These are phyloP conservation scores for Penicillium capsulatum DNA, from an alignment of 2,329 filamentous ascomycete species.

Conservation along the genomic window DNA sequence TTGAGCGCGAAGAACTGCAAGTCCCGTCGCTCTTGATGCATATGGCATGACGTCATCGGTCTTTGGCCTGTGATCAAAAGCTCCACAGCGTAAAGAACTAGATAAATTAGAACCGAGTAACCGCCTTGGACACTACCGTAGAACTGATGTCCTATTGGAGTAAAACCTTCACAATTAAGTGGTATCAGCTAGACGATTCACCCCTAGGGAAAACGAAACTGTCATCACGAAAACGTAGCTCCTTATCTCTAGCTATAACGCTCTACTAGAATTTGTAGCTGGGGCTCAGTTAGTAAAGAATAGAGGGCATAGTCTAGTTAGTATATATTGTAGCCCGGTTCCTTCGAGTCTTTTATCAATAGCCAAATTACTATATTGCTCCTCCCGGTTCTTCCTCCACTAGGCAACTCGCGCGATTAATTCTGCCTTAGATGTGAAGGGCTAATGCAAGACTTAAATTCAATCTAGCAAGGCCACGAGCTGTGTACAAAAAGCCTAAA, in stretches of 20 bases:
- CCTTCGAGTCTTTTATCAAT: not conserved
- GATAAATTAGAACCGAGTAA: too few relatives aligned
- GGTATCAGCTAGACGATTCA: not conserved
- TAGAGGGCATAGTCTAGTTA: not conserved
- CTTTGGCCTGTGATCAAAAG: too few relatives aligned
- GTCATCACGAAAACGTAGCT: not conserved
- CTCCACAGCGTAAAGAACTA: too few relatives aligned
- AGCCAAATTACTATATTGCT: not conserved
- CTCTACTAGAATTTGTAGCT: not conserved
- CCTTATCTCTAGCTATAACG: not conserved
- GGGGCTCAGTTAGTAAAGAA: not conserved
- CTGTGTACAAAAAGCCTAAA: too few relatives aligned
- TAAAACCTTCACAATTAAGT: not conserved
- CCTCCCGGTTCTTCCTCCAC: not conserved
- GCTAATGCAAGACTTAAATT: too few relatives aligned
- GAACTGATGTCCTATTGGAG: too few relatives aligned
- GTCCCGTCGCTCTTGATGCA: too few relatives aligned
- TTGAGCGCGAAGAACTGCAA: too few relatives aligned
- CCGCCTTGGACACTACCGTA: too few relatives aligned
- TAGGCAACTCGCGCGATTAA: not conserved
- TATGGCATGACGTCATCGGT: too few relatives aligned
- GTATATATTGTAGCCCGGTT: constrained; percentile 1
- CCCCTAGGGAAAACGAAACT: not conserved
- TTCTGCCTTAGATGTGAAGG: constrained; percentile 1
- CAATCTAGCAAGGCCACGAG: too few relatives aligned